Evolutionary conservation across 495 filamentous ascomycete species (phyloP).

Genomic region (Pyronema omphalodes): DNA sequence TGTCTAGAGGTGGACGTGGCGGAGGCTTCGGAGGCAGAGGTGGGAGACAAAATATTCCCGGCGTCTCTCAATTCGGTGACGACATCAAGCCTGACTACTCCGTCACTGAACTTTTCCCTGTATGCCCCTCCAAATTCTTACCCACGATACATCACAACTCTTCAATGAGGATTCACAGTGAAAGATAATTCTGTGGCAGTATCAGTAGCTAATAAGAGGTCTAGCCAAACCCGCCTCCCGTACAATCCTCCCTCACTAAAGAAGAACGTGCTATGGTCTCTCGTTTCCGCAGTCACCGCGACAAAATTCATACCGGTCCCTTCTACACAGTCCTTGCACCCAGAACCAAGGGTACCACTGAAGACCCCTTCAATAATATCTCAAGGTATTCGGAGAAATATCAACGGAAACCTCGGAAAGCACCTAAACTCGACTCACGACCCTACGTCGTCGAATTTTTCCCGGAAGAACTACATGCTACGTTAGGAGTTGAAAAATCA

Average conservation of each 20-base stretch:
- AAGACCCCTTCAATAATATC: slow-evolving; percentile 23
- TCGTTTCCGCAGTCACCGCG: slow-evolving; percentile 19
- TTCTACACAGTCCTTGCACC: slow-evolving; percentile 19
- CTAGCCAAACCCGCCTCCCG: slow-evolving; percentile 21
- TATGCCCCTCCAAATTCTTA: slow-evolving; percentile 1
- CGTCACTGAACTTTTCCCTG: slow-evolving; percentile 22
- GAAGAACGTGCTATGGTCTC: slow-evolving; percentile 20
- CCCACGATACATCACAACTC: neutral
- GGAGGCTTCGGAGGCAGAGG: slow-evolving; percentile 15
- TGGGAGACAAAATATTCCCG: slow-evolving; percentile 15
- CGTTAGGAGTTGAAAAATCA: slow-evolving; percentile 14
- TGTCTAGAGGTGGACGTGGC: slow-evolving; percentile 22
- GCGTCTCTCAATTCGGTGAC: slow-evolving; percentile 11
- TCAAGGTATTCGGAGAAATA: slow-evolving; percentile 20
- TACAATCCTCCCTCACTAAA: slow-evolving; percentile 17
- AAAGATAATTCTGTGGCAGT: neutral
- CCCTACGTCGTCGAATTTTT: slow-evolving; percentile 23
- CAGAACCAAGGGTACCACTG: slow-evolving; percentile 15
- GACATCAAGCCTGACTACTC: slow-evolving; percentile 23
- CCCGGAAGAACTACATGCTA: slow-evolving; percentile 17
- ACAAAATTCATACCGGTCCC: slow-evolving; percentile 23
- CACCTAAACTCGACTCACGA: slow-evolving; percentile 22
- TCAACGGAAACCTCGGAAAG: slow-evolving; percentile 13
- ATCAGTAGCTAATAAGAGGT: neutral
- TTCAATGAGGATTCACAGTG: neutral